Base-by-base conservation (phyloP, 2,329 filamentous ascomycete genomes). In the Talaromyces sp. region DNA sequence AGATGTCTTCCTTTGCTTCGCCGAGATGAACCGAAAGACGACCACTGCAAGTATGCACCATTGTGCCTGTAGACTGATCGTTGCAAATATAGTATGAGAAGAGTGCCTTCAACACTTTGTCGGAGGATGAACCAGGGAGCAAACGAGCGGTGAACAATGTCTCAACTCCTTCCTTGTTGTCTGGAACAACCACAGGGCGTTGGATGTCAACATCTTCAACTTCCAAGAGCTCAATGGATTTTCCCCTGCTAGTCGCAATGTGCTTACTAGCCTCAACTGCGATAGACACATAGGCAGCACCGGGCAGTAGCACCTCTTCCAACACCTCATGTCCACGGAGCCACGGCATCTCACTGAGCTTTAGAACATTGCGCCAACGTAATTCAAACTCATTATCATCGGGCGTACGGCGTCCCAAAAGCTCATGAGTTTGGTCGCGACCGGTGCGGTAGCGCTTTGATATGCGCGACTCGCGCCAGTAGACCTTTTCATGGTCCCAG, bases 401-500 rank as follows among this genome's bases (percentile, higher is more conserved):
- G 1, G 67, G 51, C 8, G 66, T 57, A 24, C 54, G 31, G 3
- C 21, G 10, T 54, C 69, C 70, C 17, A 71, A 59, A 8, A 71
- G 60, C 51, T 65, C 60, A 26, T 7, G 3, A 65, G 65, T 55
- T 69, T 70, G 67, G 68, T 67, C 62, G 2, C 67, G 66, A 24
- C 76, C 72, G 1, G 60, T 75, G 27, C 80, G 72, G 17, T 74
- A 73, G 19, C 77, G 73, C 3, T 68, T 63, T 8, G 69, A 69
- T 3, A 78, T 59, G 1, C 77, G 69, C 7, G 79, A 78, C 60
- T 81, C 79, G 7, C 71, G 68, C 66, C 75, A 80, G 60, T 77
- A 67, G 69, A 1, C 50, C 35, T 74, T 69, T 1, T 73, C 73
- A 62, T 82, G 79, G 53, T 82, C 78, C 76, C 79, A 83, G 0